These are phyloP conservation scores for Rhynchospora pubera DNA, from an alignment of 176 grass and related monocot species.

Conservation along the genomic window DNA sequence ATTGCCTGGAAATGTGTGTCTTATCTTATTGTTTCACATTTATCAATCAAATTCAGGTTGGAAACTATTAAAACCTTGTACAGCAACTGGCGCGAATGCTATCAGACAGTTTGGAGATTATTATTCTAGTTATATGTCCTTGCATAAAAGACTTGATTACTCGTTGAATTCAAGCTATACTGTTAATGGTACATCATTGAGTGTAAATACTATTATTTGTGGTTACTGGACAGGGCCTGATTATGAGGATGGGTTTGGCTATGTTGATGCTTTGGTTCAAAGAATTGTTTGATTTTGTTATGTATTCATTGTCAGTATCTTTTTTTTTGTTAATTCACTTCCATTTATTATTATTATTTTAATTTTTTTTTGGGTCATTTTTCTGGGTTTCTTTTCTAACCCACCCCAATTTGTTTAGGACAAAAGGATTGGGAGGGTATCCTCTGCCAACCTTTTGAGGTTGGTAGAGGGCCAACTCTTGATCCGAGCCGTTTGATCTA, in stretches of 20 bases:
- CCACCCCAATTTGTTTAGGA: too few species aligned
- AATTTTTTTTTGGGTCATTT: too few species aligned
- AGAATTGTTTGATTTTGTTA: slow-evolving; percentile 10
- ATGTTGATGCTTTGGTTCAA: slow-evolving; percentile 20
- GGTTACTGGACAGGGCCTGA: slow-evolving; percentile 19
- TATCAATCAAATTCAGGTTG: slow-evolving; percentile 7
- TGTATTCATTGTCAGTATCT: not conserved
- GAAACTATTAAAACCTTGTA: not conserved
- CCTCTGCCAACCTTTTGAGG: too few species aligned
- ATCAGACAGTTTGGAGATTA: not conserved
- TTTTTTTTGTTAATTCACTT: too few species aligned
- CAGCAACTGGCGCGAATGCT: not conserved
- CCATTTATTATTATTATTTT: too few species aligned
- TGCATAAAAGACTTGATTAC: not conserved
- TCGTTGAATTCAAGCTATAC: not conserved
- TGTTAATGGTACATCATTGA: not conserved
- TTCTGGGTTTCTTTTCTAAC: too few species aligned
- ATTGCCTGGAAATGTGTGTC: not conserved
- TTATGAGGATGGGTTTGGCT: slow-evolving; percentile 5
- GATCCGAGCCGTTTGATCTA: too few species aligned
- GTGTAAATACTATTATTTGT: slow-evolving; percentile 6
- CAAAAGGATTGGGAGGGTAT: too few species aligned
- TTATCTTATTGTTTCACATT: not conserved
- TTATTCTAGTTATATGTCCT: not conserved
- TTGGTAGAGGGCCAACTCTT: too few species aligned